phyloP scores from a whole-genome alignment of 2,329 filamentous ascomycete genomes.

The Furcasterigmium sp. region DNA sequence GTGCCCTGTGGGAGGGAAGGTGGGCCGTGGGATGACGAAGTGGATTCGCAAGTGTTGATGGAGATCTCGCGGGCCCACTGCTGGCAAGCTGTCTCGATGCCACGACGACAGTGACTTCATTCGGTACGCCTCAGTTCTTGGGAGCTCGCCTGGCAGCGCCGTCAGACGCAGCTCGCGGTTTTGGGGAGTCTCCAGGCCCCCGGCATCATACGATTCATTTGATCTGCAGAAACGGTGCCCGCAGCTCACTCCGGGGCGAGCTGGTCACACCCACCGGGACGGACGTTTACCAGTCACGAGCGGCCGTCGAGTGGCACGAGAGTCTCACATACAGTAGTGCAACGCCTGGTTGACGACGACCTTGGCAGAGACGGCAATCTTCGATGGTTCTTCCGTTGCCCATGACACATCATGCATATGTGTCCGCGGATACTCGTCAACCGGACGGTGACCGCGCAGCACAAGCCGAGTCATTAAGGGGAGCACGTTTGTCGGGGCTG shows the following conservation, averaged over 20 bases:
- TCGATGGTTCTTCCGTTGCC: not conserved
- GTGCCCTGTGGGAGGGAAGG: not conserved
- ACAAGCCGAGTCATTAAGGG: conserved; percentile 58
- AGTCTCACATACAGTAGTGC: not conserved
- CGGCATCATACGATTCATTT: not conserved
- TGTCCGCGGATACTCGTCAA: conserved; percentile 89
- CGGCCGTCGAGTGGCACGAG: conserved; percentile 10
- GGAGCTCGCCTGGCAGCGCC: not conserved
- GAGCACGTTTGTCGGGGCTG: conserved; percentile 62
- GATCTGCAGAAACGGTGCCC: conserved; percentile 35
- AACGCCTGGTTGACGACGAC: too few relatives aligned
- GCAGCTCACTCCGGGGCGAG: conserved; percentile 53
- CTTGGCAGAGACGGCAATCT: not conserved
- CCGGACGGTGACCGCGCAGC: too few relatives aligned
- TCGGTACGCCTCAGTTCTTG: not conserved
- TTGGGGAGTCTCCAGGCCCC: not conserved
- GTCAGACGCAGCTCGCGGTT: not conserved
- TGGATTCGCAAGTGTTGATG: not conserved
- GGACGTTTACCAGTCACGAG: conserved; percentile 20
- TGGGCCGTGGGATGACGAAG: not conserved
- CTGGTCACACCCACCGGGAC: conserved; percentile 62
- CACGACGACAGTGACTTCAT: conserved; percentile 1
- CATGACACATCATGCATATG: conserved; percentile 52
- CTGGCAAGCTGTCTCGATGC: not conserved
- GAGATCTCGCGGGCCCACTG: not conserved